Evolutionary conservation across 768 basidiomycete genomes (phyloP).

Genomic region (Auriculariales sp.): DNA sequence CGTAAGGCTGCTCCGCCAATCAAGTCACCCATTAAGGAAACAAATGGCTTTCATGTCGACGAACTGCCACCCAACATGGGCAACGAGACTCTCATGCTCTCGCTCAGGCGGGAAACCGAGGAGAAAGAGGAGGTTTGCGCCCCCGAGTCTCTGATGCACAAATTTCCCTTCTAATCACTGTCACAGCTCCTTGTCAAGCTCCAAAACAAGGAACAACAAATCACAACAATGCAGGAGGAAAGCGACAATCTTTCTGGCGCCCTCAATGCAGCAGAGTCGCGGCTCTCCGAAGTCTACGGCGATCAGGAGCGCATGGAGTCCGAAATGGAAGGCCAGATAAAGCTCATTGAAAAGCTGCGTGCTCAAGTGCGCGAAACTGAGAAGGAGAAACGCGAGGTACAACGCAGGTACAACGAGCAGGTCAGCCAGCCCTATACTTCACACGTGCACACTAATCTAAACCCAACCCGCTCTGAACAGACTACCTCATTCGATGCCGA

Average conservation of each 20-base stretch:
- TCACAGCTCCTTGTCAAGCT: constrained; percentile 59
- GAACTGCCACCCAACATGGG: neutral
- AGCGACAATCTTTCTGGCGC: constrained; percentile 51
- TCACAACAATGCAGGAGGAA: constrained; percentile 44
- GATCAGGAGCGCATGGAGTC: constrained; percentile 73
- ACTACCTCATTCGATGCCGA: constrained; percentile 83
- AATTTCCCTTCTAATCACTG: neutral
- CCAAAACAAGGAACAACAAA: constrained; percentile 65
- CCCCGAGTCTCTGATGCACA: neutral
- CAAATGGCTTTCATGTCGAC: neutral
- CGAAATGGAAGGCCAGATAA: constrained; percentile 68
- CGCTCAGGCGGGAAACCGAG: constrained; percentile 64
- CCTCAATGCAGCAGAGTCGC: constrained; percentile 52
- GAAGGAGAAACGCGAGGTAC: constrained; percentile 73
- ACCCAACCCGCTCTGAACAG: constrained; percentile 24
- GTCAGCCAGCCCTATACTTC: constrained; percentile 20
- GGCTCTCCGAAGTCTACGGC: constrained; percentile 63
- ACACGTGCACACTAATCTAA: constrained; percentile 5
- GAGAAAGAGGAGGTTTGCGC: constrained; percentile 60
- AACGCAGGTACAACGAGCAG: constrained; percentile 81
- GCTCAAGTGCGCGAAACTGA: constrained; percentile 72
- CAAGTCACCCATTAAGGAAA: constrained; percentile 1
- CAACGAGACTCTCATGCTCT: constrained; percentile 37
- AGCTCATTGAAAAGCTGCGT: constrained; percentile 71
- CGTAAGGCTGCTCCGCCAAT: neutral